A percentile compares a stretch with the other conserved stretches of the same genome.
Evolutionary conservation across 805 yeast genomes (phyloP).

Genomic region (Blastobotrys robertii): DNA sequence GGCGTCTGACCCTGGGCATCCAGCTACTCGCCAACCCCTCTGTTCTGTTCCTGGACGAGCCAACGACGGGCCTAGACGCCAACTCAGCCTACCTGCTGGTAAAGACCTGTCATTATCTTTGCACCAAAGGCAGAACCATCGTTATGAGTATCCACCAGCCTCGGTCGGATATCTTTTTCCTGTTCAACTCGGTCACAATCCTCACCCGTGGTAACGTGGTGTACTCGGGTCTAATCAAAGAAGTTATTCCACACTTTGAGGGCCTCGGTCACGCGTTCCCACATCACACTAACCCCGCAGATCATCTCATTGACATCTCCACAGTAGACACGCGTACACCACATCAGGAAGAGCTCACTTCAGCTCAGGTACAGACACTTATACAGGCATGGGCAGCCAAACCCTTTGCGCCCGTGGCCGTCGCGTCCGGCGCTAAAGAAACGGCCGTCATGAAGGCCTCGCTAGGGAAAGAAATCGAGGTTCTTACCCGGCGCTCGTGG

Average conservation of each 20-base stretch:
- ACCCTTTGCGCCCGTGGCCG: neutral
- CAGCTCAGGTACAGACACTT: slow-evolving; percentile 28
- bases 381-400: slow-evolving; percentile 30
- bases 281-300: slow-evolving; percentile 49
- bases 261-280: slow-evolving; percentile 38
- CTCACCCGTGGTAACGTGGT: slow-evolving; percentile 49
- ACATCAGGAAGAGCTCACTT: slow-evolving; percentile 29
- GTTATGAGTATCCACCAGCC: slow-evolving; percentile 80
- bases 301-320: slow-evolving; percentile 45
- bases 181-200: slow-evolving; percentile 60
- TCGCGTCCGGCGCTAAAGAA: neutral
- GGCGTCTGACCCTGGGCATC: slow-evolving; percentile 68
- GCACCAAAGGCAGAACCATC: slow-evolving; percentile 55
- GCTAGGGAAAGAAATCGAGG: slow-evolving; percentile 33
- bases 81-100: slow-evolving; percentile 61
- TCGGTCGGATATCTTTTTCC: slow-evolving; percentile 58
- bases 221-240: slow-evolving; percentile 38
- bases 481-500: slow-evolving; percentile 38
- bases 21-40: slow-evolving; percentile 72
- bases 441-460: slow-evolving; percentile 30
- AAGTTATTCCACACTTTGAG: slow-evolving; percentile 41
- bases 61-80: slow-evolving; percentile 82
- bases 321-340: slow-evolving; percentile 42
- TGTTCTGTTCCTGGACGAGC: slow-evolving; percentile 71
- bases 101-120: slow-evolving; percentile 48